These are phyloP conservation scores for Nephelium lappaceum DNA, from an alignment of 345 rosid genomes.

Conservation along the genomic window DNA sequence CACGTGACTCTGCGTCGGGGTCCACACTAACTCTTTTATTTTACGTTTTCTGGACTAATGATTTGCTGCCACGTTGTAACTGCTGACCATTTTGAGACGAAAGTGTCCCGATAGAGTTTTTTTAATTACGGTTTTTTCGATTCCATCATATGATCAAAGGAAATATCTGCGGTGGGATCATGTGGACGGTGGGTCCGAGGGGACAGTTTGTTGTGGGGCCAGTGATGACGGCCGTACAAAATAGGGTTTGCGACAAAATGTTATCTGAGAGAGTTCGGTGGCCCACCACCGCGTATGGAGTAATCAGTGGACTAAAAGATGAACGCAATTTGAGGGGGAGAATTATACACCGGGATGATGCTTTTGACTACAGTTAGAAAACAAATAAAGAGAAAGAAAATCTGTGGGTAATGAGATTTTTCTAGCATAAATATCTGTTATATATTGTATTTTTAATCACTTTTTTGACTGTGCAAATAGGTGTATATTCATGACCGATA, in stretches of 20 bases:
- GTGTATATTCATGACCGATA: no score
- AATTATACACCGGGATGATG: neutral
- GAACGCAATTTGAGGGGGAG: constrained; percentile 12
- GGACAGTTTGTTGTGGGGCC: constrained; percentile 20
- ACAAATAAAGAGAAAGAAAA: neutral
- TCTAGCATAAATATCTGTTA: neutral
- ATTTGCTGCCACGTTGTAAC: constrained; percentile 28
- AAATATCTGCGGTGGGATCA: constrained; percentile 18
- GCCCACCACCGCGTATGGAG: constrained; percentile 5
- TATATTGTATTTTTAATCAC: no score
- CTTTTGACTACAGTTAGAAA: neutral
- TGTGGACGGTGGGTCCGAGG: constrained; percentile 3
- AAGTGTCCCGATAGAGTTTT: constrained; percentile 10
- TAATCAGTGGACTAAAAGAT: neutral
- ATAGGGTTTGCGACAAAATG: constrained; percentile 6
- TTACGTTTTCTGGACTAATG: constrained; percentile 13
- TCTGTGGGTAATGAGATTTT: neutral
- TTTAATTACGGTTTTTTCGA: constrained; percentile 2
- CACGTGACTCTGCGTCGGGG: constrained; percentile 64
- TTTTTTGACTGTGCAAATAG: no score
- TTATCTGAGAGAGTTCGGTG: constrained; percentile 13
- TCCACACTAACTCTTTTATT: constrained; percentile 7
- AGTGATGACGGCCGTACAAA: constrained; percentile 21
- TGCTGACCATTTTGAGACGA: constrained; percentile 20
- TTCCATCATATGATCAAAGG: neutral